These are phyloP conservation scores for Haplosporangium gracile DNA, from an alignment of 192 early-diverging fungal genomes.

Conservation along the genomic window DNA sequence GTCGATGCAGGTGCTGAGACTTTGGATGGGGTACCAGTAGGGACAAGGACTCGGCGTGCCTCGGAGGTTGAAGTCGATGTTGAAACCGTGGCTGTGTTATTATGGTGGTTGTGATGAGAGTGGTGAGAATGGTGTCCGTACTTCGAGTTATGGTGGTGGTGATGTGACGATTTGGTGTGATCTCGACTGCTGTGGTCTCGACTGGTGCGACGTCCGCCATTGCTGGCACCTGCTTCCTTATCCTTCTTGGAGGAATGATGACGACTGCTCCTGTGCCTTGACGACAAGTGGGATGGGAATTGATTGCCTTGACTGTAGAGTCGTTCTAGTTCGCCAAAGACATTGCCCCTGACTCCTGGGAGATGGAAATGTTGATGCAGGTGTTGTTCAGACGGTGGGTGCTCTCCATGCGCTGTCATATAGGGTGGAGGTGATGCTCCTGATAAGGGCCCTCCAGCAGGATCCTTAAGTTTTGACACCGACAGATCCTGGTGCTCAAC, in stretches of 20 bases:
- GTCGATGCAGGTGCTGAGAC: background rate
- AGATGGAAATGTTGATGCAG: conserved; percentile 48
- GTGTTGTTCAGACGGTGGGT: conserved; percentile 33
- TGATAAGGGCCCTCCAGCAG: background rate
- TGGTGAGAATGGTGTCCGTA: conserved; percentile 19
- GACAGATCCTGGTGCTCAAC: background rate
- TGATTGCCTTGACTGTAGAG: conserved; percentile 34
- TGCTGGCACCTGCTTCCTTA: conserved; percentile 5
- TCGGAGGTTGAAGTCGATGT: conserved; percentile 55
- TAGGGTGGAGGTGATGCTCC: conserved; percentile 44
- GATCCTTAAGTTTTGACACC: background rate
- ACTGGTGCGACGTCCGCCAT: conserved; percentile 10
- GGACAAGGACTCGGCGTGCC: conserved; percentile 6
- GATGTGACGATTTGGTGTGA: background rate
- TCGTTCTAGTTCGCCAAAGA: conserved; percentile 50
- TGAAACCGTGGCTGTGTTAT: conserved; percentile 28
- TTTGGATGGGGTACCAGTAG: background rate
- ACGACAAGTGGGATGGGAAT: background rate
- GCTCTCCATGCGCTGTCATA: conserved; percentile 23
- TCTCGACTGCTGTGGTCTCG: conserved; percentile 6
- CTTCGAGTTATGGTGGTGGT: background rate
- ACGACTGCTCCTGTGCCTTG: background rate
- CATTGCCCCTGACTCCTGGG: conserved; percentile 48
- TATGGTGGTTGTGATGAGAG: background rate
- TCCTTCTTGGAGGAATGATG: conserved; percentile 27